Percentiles rank a stretch among this genome's conserved stretches.
Conservation (phyloP, 345 rosid genomes). For the Anastatica hierochuntica region DNA sequence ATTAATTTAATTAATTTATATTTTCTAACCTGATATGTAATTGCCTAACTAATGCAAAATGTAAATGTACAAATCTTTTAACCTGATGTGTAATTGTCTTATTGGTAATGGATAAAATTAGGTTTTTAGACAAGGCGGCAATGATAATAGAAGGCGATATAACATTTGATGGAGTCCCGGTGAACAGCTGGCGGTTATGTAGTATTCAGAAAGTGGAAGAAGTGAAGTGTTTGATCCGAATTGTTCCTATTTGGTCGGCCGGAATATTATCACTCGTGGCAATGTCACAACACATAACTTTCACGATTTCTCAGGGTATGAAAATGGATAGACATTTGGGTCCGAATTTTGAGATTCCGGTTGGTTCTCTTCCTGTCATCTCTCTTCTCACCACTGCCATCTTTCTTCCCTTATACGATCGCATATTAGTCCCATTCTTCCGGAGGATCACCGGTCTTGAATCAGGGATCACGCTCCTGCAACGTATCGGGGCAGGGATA, state of each 20-base stretch:
- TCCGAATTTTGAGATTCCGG: constrained; percentile 53
- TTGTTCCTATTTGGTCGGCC: constrained; percentile 52
- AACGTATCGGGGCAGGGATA: constrained; percentile 76
- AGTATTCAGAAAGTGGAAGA: constrained; percentile 67
- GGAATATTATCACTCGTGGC: constrained; percentile 56
- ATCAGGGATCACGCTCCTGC: constrained; percentile 67
- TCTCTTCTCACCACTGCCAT: constrained; percentile 54
- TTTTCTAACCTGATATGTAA: too few species aligned
- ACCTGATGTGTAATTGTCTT: too few species aligned
- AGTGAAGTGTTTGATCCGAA: constrained; percentile 43
- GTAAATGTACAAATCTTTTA: too few species aligned
- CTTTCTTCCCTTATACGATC: constrained; percentile 50
- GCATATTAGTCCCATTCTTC: constrained; percentile 37
- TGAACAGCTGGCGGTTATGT: constrained; percentile 42
- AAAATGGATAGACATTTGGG: constrained; percentile 66
- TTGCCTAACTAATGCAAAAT: too few species aligned
- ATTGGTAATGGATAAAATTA: too few species aligned
- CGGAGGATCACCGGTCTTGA: constrained; percentile 63
- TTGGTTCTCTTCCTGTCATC: constrained; percentile 77
- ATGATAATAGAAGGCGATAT: constrained; percentile 42
- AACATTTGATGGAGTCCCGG: constrained; percentile 32
- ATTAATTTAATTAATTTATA: too few species aligned
- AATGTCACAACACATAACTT: constrained; percentile 66
- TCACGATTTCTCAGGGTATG: constrained; percentile 72
- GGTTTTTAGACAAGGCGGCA: constrained; percentile 66